Conservation (phyloP, 495 filamentous ascomycete genomes). For the Podospora pseudocomata region DNA sequence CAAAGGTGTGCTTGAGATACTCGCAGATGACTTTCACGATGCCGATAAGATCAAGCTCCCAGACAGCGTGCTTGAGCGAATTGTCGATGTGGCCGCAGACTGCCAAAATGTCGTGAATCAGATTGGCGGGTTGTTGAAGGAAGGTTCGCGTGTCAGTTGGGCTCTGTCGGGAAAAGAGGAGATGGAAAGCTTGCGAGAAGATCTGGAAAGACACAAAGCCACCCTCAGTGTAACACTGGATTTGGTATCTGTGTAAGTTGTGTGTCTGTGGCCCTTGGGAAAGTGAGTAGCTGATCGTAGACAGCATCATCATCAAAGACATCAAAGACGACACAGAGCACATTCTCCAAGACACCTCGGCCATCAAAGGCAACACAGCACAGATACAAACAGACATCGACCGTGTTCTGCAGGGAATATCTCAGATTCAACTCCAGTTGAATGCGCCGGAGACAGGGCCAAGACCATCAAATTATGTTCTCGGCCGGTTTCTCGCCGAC, state of each 20-base stretch:
- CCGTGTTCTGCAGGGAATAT: neutral
- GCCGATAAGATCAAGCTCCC: neutral
- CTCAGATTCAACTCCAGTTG: neutral
- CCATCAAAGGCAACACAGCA: neutral
- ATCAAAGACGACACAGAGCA: slow-evolving; percentile 1
- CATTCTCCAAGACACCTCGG: neutral
- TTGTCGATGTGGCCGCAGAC: neutral
- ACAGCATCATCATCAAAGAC: neutral
- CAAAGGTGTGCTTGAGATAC: neutral
- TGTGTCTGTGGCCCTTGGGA: neutral
- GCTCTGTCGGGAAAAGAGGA: neutral
- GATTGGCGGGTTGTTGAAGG: neutral
- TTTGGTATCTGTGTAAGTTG: neutral
- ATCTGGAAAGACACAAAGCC: slow-evolving; percentile 2
- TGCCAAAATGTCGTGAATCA: neutral
- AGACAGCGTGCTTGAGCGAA: neutral
- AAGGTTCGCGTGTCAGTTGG: neutral
- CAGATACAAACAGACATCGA: neutral
- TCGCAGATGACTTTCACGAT: neutral
- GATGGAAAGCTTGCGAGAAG: neutral
- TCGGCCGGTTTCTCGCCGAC: neutral
- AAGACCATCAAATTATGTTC: neutral
- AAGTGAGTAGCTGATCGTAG: neutral
- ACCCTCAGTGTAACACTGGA: neutral
- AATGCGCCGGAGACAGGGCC: neutral